Base-by-base conservation (phyloP, 257 asterid species). In the Solanum sejunctum region DNA sequence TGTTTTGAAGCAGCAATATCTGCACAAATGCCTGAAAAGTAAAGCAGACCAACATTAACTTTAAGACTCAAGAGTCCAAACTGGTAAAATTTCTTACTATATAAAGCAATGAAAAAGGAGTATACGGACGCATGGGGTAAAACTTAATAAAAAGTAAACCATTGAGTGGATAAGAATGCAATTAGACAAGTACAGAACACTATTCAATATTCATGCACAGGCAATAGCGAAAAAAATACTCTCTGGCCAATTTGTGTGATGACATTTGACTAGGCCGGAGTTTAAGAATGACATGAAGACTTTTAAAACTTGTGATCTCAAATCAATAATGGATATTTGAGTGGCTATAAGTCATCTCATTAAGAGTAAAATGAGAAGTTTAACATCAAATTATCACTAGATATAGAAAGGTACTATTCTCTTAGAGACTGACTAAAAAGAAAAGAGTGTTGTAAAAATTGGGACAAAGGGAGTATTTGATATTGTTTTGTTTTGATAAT, bases 1-100 rank as follows among this genome's bases (percentile, higher is more conserved):
- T 93, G 91, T 93, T 94, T 96, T 81, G 93, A 85, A 54, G 82
- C 80, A 84, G 99, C 99, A 88, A 94, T 89, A 89, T 96, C 99
- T 39, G 93, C 89, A 89, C 93, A 94, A 81, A 96, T 93, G 73
- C 94, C 99, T 95, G 92, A 85, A 84, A 26, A 56, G 73, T 52
- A 83, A 80, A 39, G 11, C 55, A 83, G 52, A 83, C 51, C 81
- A 82, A 21, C 61, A 49, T 36, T 66, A 47, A 43, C 67, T 79
- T 52, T 41, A 54, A 32, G 63, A 82, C 84, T 86, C 49, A 82
- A 82, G 41, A 64, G 26, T 58, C 55, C 21, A 36, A 84, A 77
- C 45, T 3, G 10, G 23, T 77, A 51, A 77, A 21, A 77, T 16
- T 77, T 77, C 82, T 77, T 77, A 77, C 41, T 77, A 77, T 28